Percentiles rank a stretch among this genome's conserved stretches.
Evolutionary conservation across 306 rosid genomes (phyloP).

Genomic region (Rosa chinensis): DNA sequence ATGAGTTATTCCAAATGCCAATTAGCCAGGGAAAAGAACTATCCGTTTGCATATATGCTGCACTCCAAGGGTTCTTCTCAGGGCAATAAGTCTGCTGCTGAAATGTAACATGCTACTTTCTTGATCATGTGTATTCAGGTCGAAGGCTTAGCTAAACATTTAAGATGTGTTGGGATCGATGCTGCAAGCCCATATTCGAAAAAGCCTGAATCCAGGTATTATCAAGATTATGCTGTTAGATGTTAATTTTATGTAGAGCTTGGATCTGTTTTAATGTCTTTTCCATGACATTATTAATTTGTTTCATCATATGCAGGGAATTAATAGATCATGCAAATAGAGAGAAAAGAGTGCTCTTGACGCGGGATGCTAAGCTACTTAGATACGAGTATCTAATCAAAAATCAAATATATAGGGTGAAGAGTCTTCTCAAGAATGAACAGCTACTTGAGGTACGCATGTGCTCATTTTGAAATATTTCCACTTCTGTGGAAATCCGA

Average conservation of each 20-base stretch:
- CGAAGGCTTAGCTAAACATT: constrained; percentile 95
- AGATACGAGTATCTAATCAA: constrained; percentile 65
- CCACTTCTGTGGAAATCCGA: neutral
- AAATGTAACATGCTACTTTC: constrained; percentile 20
- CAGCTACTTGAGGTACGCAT: constrained; percentile 79
- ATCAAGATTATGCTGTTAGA: constrained; percentile 12
- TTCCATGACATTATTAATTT: constrained; percentile 20
- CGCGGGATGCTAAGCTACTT: constrained; percentile 79
- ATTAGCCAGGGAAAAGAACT: neutral
- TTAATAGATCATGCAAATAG: constrained; percentile 71
- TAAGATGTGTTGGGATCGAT: constrained; percentile 90
- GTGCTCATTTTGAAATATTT: neutral
- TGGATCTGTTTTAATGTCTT: neutral
- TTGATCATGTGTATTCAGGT: constrained; percentile 51
- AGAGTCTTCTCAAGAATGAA: constrained; percentile 84
- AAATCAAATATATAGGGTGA: constrained; percentile 75
- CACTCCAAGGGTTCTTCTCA: constrained; percentile 10
- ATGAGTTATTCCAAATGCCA: constrained; percentile 17
- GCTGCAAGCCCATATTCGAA: constrained; percentile 80
- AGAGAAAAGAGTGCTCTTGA: constrained; percentile 78
- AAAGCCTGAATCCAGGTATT: constrained; percentile 82
- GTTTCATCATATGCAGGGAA: constrained; percentile 46
- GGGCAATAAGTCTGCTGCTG: neutral
- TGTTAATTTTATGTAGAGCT: constrained; percentile 5
- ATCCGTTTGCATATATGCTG: neutral